Base-by-base conservation (phyloP, 108 stramenopile genomes). In the Parietichytrium sp. region DNA sequence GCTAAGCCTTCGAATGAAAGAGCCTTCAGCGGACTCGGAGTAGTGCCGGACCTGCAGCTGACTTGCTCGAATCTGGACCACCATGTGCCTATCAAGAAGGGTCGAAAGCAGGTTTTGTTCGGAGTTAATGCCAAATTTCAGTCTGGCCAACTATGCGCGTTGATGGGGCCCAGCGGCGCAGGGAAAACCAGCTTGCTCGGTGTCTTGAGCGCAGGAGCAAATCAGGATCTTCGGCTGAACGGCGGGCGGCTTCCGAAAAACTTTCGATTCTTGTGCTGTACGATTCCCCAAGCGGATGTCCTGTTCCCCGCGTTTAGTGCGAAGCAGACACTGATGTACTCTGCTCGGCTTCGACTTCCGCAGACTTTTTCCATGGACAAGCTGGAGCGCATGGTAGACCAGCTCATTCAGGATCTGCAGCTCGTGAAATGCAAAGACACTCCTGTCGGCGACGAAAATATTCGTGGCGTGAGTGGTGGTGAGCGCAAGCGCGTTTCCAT, bases 281-380 rank as follows among this genome's bases (percentile, higher is more conserved):
- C 83, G 33, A 85, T 88, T 25, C 87, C 87, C 4, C 87, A 88
- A 55, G 87, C 85, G 15, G 87, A 88, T 78, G 79, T 86, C 50
- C 61, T 88, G 80, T 54, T 84, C 54, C 80, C 83, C 29, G 77
- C 55, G 29, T 49, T 86, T 15, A 88, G 84, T 15, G 79, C 84
- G 29, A n/a, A 61, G 12, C 83, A 88, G 51, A 80, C 48, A 47
- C n/a, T 88, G 23, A 20, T 29, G 3, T 86, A 82, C 84, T 26
- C 45, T 48, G 87, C 87, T 26, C 4, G 23, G 18, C 25, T 49
- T 15, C 83, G 83, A 36, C 72, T 84, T 16, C 83, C 84, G 78
- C 26, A 47, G 38, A 15, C 33, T 2, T 2, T n/a, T 15, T 26
- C 26, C n/a, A 48, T 52, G 26, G 81, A 55, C 20, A 48, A 7